A percentile compares a stretch with the other conserved stretches of the same genome.
Evolutionary conservation across 2,329 filamentous ascomycete species (phyloP).

Genomic region (Pseudogymnoascus sp.): DNA sequence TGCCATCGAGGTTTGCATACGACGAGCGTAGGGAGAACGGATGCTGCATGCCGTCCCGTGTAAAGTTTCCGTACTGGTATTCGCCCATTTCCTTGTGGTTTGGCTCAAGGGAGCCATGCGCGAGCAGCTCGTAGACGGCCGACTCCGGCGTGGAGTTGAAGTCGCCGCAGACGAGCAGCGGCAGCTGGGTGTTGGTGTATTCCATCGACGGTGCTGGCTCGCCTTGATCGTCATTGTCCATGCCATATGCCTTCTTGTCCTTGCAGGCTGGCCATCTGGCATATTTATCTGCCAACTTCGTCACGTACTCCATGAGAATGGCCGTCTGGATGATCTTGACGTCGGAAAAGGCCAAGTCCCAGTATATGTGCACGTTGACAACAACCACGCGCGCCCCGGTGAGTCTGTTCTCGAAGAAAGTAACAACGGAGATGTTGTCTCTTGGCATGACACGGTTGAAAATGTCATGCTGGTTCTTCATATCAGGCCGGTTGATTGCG

Average conservation of each 20-base stretch:
- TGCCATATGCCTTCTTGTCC: slow-evolving; percentile 45
- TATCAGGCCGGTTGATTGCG: slow-evolving; percentile 89
- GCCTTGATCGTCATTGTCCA: slow-evolving; percentile 43
- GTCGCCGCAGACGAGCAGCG: slow-evolving; percentile 85
- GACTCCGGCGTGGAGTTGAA: slow-evolving; percentile 88
- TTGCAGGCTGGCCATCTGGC: slow-evolving; percentile 70
- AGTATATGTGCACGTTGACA: slow-evolving; percentile 89
- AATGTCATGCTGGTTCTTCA: slow-evolving; percentile 95
- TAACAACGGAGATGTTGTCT: slow-evolving; percentile 89
- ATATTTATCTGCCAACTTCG: slow-evolving; percentile 79
- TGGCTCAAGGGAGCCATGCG: slow-evolving; percentile 68
- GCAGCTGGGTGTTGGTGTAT: slow-evolving; percentile 83
- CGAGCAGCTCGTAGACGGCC: slow-evolving; percentile 84
- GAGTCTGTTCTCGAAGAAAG: slow-evolving; percentile 83
- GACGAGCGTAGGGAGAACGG: slow-evolving; percentile 90
- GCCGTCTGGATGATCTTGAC: slow-evolving; percentile 96
- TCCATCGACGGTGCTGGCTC: slow-evolving; percentile 76
- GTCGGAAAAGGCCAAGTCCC: slow-evolving; percentile 84
- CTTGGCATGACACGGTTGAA: slow-evolving; percentile 98
- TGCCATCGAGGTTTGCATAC: slow-evolving; percentile 74
- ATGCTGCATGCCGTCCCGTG: slow-evolving; percentile 83
- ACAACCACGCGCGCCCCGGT: slow-evolving; percentile 90
- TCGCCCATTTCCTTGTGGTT: slow-evolving; percentile 69
- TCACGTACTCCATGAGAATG: slow-evolving; percentile 87
- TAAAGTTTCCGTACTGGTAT: slow-evolving; percentile 88